Evolutionary conservation across 2,329 filamentous ascomycete species (phyloP), one percentile per base, ranked within the genome.

Genomic region (Nakataea oryzae): DNA sequence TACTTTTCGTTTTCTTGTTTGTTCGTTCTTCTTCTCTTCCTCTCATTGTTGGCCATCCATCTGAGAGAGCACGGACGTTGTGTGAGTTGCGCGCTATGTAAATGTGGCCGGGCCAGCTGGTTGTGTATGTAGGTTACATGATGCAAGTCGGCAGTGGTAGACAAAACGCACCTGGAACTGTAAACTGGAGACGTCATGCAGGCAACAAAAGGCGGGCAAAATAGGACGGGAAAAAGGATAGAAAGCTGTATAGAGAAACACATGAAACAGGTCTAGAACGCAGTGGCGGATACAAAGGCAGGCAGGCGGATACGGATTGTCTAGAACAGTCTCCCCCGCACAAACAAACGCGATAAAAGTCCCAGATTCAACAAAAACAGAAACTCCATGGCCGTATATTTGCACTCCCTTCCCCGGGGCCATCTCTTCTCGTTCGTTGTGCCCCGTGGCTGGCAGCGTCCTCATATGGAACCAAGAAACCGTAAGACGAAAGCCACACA

Each of bases 301-400:
- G n/a, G 41, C 21, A 50, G 41, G 21, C 41, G 41, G n/a, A n/a
- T 50, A 50, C 41, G 41, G 21, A 50, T 21, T n/a, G 41, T 50
- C 41, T 50, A 50, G 21, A 50, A 21, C 2, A 8, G 17, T 50
- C 41, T 50, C 41, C 21, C 21, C 11, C 17, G 21, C 41, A 21
- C 41, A 50, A 50, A 32, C 30, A 58, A 57, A 61, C 30, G 32
- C 54, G 54, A 41, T 61, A 57, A 54, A 61, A 26, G 54, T 26
- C 59, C 59, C 59, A 61, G 59, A 61, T 61, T 54, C 27, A 32
- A 28, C 27, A 61, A 58, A 34, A 34, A 58, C 50, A 30, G 24
- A 63, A 58, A 63, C 62, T 63, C 62, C 62, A 55, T 54, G 55
- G 26, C 41, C 41, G 32, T 56, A 62, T 59, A 62, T 60, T 57